Conservation (phyloP, 805 yeast species). For the Metschnikowia colocasiae region DNA sequence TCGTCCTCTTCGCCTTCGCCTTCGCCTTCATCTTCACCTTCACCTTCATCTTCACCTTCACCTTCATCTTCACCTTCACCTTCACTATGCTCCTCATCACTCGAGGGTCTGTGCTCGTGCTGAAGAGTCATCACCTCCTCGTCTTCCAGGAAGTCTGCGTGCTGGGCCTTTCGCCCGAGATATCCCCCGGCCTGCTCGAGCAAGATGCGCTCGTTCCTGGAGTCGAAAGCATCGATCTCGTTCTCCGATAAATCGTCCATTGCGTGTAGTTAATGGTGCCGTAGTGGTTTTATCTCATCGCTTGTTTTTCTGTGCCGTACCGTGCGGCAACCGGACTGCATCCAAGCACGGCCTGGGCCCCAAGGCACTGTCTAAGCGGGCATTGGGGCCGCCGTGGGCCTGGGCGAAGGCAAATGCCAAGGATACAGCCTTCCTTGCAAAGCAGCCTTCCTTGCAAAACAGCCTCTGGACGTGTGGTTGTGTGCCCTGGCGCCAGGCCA, state of each 20-base stretch:
- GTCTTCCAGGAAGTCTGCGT: constrained; percentile 44
- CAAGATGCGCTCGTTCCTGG: constrained; percentile 53
- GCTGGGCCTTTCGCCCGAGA: constrained; percentile 19
- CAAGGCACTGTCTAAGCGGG: too few species aligned
- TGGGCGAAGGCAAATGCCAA: too few species aligned
- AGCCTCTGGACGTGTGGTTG: too few species aligned
- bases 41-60: constrained; percentile 44
- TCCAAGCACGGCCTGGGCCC: not conserved
- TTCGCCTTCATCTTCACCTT: constrained; percentile 49
- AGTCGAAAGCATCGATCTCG: constrained; percentile 68
- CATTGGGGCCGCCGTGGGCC: too few species aligned
- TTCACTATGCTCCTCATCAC: constrained; percentile 24
- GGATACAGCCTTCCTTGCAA: too few species aligned
- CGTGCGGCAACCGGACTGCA: constrained; percentile 2
- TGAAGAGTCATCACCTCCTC: constrained; percentile 50
- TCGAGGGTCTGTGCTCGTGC: constrained; percentile 9
- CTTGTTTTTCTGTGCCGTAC: constrained; percentile 3
- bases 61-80: constrained; percentile 46
- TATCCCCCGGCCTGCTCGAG: constrained; percentile 54
- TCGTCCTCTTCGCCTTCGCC: constrained; percentile 41
- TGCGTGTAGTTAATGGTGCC: not conserved
- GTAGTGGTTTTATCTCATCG: constrained; percentile 3
- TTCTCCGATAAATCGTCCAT: constrained; percentile 23
- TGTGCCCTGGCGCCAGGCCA: too few species aligned
- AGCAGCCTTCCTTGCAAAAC: too few species aligned